Evolutionary conservation across 1,139 yeast species (phyloP).

Genomic region (Nakaseomyces glabratus): DNA sequence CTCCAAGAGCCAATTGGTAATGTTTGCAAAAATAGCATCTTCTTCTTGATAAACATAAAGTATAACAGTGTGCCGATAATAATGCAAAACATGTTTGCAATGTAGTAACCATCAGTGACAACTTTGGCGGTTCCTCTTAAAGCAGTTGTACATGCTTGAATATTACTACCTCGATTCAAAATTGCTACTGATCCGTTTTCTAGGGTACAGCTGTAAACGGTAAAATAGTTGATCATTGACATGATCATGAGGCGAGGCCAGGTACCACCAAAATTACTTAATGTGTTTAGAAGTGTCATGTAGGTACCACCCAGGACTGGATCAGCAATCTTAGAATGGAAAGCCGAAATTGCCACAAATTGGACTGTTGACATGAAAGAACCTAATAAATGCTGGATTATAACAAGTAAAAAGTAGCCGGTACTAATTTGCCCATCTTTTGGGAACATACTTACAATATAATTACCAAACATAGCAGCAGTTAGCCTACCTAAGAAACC

Average conservation of each 20-base stretch:
- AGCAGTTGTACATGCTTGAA: conserved; percentile 30
- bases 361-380: conserved; percentile 93
- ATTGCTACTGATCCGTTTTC: conserved; percentile 39
- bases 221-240: conserved; percentile 69
- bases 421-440: conserved; percentile 33
- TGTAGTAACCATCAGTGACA: conserved; percentile 73
- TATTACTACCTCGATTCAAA: conserved; percentile 41
- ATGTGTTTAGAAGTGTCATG: conserved; percentile 90
- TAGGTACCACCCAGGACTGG: conserved; percentile 96
- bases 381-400: conserved; percentile 72
- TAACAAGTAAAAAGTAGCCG: conserved; percentile 57
- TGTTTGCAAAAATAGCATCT: conserved; percentile 32
- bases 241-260: conserved; percentile 87
- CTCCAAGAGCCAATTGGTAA: conserved; percentile 34
- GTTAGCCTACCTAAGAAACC: conserved; percentile 80
- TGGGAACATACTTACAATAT: conserved; percentile 69
- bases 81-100: conserved; percentile 67
- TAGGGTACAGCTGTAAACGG: conserved; percentile 48
- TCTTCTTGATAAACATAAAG: conserved; percentile 54
- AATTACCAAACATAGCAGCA: conserved; percentile 70
- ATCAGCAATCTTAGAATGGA: conserved; percentile 92
- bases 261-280: conserved; percentile 91
- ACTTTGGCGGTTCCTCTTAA: conserved; percentile 24
- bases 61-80: conserved; percentile 57
- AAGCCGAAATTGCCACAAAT: conserved; percentile 88